Base-by-base conservation (phyloP, 495 filamentous ascomycete genomes). In the Alectoria sarmentosa region DNA sequence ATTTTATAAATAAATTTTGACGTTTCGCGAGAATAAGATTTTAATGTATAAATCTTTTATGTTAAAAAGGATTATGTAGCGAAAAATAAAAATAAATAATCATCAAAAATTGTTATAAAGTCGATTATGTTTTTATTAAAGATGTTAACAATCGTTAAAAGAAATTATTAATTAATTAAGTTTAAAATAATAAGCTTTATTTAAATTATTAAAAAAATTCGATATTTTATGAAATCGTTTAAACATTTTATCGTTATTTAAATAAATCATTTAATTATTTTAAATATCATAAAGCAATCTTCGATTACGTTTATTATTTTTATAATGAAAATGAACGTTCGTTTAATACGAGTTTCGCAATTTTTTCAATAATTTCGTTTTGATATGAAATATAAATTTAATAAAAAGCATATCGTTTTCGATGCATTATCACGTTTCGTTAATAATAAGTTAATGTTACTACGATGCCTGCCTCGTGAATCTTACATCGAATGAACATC, bases 151-250 rank as follows among this genome's bases (percentile, higher is more conserved):
- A 1, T 1, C 9, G 60, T 42, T 4, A 56, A 69, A 23, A 14
- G 17, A 0, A 63, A 60, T 3, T 69, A 69, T 9, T 69, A 60
- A 60, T 42, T 57, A 0, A 69, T 54, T 0, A 66, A 69, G 23
- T 7, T 69, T 0, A 57, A 69, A 30, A 32, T 68, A 1, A 42
- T 61, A 2, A 58, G 65, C 1, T 21, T 69, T 9, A 48, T 69
- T 0, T 69, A 39, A 36, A 4, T 19, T 0, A 37, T 68, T 0
- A 28, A 62, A 36, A 68, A 68, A 13, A 23, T 39, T 0, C 7
- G 44, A 2, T 28, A 59, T 19, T 3, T 67, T 0, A 9, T 67
- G 0, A 37, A 64, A 17, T 56, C 41, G 21, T 15, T 32, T 6
- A 34, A 19, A 3, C 23, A 64, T 17, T 11, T 39, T 7, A 19